Evolutionary conservation across 2,329 filamentous ascomycete species (phyloP).

Genomic region (Xylaria sp.): DNA sequence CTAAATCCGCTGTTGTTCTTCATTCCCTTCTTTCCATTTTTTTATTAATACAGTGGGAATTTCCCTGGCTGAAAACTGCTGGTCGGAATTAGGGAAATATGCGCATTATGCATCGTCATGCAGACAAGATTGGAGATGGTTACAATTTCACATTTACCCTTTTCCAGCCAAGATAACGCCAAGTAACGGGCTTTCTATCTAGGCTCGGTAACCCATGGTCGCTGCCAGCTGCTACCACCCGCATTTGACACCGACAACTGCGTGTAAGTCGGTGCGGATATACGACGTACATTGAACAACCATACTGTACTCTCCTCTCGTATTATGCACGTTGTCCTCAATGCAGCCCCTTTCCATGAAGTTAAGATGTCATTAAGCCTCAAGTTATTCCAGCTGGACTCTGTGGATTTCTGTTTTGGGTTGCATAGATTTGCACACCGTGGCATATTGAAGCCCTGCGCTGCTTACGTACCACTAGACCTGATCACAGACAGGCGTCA

Average conservation of each 20-base stretch:
- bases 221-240: conserved; percentile 13
- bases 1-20: not conserved
- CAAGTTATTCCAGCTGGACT: not conserved
- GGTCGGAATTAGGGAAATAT: conserved; percentile 18
- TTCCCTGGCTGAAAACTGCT: conserved; percentile 7
- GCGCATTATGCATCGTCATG: conserved; percentile 20
- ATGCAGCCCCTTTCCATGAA: not conserved
- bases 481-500: not conserved
- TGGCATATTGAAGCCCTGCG: not conserved
- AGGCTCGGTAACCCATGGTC: not conserved
- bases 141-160: conserved; percentile 30
- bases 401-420: not conserved
- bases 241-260: conserved; percentile 8
- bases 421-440: no score
- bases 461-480: not conserved
- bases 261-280: conserved; percentile 20
- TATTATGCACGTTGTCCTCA: conserved; percentile 7
- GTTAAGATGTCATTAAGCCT: not conserved
- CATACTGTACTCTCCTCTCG: not conserved
- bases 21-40: no score
- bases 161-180: conserved; percentile 9
- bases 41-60: conserved; percentile 13
- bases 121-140: conserved; percentile 29
- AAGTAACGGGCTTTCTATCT: not conserved
- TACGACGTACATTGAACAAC: conserved; percentile 5